Percentiles rank a stretch among this genome's conserved stretches.
These are phyloP conservation scores for Calonectria pauciramosa DNA, from an alignment of 2,329 filamentous ascomycete species.

Conservation along the genomic window DNA sequence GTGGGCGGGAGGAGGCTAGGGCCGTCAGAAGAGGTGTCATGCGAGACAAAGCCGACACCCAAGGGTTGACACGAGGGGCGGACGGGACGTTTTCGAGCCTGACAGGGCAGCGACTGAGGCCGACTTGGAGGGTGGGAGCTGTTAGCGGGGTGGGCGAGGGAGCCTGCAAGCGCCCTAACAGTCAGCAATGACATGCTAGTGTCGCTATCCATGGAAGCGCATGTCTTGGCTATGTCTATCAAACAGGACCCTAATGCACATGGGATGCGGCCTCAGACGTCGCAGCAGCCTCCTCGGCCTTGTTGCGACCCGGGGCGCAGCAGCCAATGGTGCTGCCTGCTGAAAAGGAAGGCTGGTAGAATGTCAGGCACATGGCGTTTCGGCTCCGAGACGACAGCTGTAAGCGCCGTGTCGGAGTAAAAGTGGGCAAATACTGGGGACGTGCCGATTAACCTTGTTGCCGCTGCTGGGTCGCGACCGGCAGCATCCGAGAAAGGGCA, in stretches of 20 bases:
- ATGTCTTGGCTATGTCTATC: neutral
- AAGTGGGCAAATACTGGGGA: constrained; percentile 20
- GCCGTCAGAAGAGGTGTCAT: constrained; percentile 34
- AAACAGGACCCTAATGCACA: neutral
- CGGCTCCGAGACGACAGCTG: constrained; percentile 33
- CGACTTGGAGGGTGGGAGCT: neutral
- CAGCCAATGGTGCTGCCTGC: constrained; percentile 35
- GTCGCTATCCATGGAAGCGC: neutral
- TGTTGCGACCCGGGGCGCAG: constrained; percentile 25
- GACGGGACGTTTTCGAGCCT: constrained; percentile 20
- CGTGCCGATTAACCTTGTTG: constrained; percentile 1
- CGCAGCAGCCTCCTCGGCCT: constrained; percentile 34
- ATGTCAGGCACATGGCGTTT: constrained; percentile 42
- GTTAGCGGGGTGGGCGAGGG: neutral
- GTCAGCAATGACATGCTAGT: neutral
- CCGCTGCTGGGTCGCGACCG: neutral
- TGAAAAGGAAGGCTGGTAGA: constrained; percentile 22
- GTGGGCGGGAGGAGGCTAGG: constrained; percentile 27
- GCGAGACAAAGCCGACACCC: constrained; percentile 38
- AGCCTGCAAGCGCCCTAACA: neutral
- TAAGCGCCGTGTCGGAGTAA: constrained; percentile 35
- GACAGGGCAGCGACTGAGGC: neutral
- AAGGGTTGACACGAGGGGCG: constrained; percentile 19
- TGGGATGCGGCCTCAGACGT: constrained; percentile 39
- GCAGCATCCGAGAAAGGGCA: constrained; percentile 8